Percentiles rank a stretch among this genome's conserved stretches.
These are phyloP conservation scores for Phytopythium boreale DNA, from an alignment of 352 stramenopile species.

Conservation along the genomic window DNA sequence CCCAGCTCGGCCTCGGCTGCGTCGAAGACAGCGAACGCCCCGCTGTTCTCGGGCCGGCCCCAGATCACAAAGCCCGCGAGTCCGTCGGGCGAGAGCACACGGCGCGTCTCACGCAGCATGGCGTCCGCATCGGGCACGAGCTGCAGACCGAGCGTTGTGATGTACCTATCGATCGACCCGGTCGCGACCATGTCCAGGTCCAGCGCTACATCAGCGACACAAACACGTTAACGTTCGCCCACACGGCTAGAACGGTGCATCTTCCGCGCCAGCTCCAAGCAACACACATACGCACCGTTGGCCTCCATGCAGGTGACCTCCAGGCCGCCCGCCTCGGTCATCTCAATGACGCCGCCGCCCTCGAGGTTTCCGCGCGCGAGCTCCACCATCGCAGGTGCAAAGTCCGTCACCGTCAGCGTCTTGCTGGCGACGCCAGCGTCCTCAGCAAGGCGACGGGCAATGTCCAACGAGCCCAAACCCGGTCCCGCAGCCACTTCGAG, in stretches of 20 bases:
- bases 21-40: conserved; percentile 24
- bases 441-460: conserved; percentile 16
- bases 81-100: conserved; percentile 33
- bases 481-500: conserved; percentile 46
- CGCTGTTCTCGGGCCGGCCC: conserved; percentile 39
- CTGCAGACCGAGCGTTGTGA: conserved; percentile 48
- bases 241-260: too few species aligned
- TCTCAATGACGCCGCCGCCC: not conserved
- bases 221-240: not conserved
- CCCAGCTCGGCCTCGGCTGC: conserved; percentile 30
- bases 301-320: conserved; percentile 27
- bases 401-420: conserved; percentile 33
- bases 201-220: conserved; percentile 19
- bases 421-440: not conserved
- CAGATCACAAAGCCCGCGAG: conserved; percentile 57
- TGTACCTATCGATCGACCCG: conserved; percentile 41
- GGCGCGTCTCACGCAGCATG: conserved; percentile 38
- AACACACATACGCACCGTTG: conserved; percentile 19
- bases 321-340: conserved; percentile 11
- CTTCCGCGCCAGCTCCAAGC: too few species aligned
- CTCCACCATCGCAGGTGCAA: conserved; percentile 38
- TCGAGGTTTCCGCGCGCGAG: conserved; percentile 26
- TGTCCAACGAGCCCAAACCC: conserved; percentile 38
- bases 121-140: conserved; percentile 46
- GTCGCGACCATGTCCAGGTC: conserved; percentile 25